Conservation (phyloP, 345 rosid genomes). For the Cardiospermum halicacabum region DNA sequence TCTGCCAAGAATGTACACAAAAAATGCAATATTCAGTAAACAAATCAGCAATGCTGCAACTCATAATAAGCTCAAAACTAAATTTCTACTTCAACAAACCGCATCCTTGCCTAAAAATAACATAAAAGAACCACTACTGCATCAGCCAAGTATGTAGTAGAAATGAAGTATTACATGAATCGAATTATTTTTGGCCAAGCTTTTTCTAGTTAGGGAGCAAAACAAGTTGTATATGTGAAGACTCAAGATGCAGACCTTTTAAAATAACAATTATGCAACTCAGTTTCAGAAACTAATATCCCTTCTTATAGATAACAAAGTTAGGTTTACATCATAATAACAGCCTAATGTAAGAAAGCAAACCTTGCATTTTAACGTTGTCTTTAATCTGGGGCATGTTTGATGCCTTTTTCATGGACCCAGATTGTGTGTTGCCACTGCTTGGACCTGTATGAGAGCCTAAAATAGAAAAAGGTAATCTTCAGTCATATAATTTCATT, state of each 20-base stretch:
- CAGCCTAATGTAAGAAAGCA: conserved; percentile 11
- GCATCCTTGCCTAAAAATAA: not conserved
- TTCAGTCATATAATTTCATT: not conserved
- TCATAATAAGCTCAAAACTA: not conserved
- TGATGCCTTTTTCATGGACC: conserved; percentile 44
- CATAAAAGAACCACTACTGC: not conserved
- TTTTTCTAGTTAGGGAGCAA: not conserved
- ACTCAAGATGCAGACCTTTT: not conserved
- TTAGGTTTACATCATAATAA: not conserved
- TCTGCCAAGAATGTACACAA: conserved; percentile 36
- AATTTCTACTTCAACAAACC: not conserved
- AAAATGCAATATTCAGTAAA: conserved; percentile 2
- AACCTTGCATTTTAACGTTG: conserved; percentile 68
- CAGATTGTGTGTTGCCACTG: conserved; percentile 23
- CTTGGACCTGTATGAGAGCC: conserved; percentile 29
- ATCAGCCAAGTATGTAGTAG: not conserved
- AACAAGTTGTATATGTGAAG: not conserved
- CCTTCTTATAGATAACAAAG: not conserved
- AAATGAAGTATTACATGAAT: not conserved
- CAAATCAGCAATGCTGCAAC: not conserved
- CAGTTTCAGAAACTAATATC: not conserved
- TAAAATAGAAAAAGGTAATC: conserved; percentile 15
- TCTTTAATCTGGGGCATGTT: conserved; percentile 46
- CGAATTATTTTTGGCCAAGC: not conserved
- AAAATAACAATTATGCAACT: not conserved